These are phyloP conservation scores for Prototheca wickerhamii DNA, from an alignment of 163 green algal species.

Conservation along the genomic window DNA sequence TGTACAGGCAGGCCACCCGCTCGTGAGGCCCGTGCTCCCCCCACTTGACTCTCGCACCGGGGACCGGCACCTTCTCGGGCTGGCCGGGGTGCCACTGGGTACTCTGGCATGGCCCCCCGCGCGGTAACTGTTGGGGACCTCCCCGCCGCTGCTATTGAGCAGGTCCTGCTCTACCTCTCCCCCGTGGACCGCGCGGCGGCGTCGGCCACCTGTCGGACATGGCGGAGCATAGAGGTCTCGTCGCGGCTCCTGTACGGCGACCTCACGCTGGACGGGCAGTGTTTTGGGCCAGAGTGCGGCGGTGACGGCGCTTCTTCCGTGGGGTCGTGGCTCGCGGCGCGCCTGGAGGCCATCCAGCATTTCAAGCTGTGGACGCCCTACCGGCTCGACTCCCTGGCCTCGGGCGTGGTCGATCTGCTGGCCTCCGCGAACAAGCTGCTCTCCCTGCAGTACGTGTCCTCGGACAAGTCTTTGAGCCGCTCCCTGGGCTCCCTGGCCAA, in stretches of 20 bases:
- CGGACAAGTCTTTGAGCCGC: conserved; percentile 3
- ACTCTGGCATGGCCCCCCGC: neutral
- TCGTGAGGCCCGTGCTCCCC: too few species aligned
- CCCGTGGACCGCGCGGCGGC: conserved; percentile 4
- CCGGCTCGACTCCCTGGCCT: conserved; percentile 18
- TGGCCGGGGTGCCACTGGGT: too few species aligned
- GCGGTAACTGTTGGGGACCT: neutral
- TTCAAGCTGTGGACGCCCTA: conserved; percentile 21
- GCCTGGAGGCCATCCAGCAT: conserved; percentile 20
- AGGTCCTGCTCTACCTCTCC: neutral
- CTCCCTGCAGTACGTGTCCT: conserved; percentile 5
- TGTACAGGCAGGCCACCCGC: too few species aligned
- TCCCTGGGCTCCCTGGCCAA: conserved; percentile 10
- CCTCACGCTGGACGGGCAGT: neutral
- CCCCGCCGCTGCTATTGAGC: neutral
- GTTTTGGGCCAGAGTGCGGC: neutral
- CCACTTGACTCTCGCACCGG: too few species aligned
- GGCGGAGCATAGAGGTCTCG: neutral
- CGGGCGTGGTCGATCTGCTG: conserved; percentile 17
- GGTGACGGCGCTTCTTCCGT: neutral
- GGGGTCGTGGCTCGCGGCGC: conserved; percentile 11
- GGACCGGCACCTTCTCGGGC: too few species aligned
- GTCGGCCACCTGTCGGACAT: neutral
- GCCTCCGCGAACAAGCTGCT: conserved; percentile 11
- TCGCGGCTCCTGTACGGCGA: conserved; percentile 1